Evolutionary conservation across 1,139 yeast species (phyloP).

Genomic region (Williopsis jadinii): DNA sequence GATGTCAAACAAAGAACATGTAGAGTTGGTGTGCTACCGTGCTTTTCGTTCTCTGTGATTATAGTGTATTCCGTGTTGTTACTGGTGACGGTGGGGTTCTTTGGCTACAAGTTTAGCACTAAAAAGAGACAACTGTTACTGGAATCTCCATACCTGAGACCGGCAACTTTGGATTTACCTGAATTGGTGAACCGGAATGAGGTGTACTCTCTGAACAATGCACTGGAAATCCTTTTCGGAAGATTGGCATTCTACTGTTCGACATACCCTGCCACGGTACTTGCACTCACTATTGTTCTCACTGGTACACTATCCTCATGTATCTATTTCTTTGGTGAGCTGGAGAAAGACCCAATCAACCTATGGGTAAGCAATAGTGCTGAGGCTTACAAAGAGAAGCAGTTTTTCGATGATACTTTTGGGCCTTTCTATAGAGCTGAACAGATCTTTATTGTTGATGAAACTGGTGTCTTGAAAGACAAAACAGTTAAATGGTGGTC

Average conservation of each 20-base stretch:
- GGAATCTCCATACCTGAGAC: slow-evolving; percentile 18
- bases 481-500: slow-evolving; percentile 85
- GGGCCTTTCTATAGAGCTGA: slow-evolving; percentile 92
- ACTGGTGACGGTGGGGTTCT: slow-evolving; percentile 33
- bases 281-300: slow-evolving; percentile 37
- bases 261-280: slow-evolving; percentile 46
- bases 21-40: slow-evolving; percentile 57
- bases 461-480: slow-evolving; percentile 48
- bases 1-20: slow-evolving; percentile 39
- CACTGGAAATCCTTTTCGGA: slow-evolving; percentile 39
- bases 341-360: slow-evolving; percentile 75
- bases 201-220: slow-evolving; percentile 36
- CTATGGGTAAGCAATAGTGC: slow-evolving; percentile 87
- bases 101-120: slow-evolving; percentile 22
- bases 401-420: slow-evolving; percentile 68
- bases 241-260: slow-evolving; percentile 52
- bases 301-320: slow-evolving; percentile 48
- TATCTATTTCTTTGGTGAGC: slow-evolving; percentile 38
- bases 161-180: slow-evolving; percentile 14
- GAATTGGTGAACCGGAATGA: slow-evolving; percentile 17
- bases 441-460: slow-evolving; percentile 72
- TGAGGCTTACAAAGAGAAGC: slow-evolving; percentile 62
- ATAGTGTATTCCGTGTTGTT: slow-evolving; percentile 42
- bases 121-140: slow-evolving; percentile 16
- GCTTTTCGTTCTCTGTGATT: slow-evolving; percentile 61